phyloP scores from a whole-genome alignment of 2,329 filamentous ascomycete genomes.

The Chaetomiaceae sp. region DNA sequence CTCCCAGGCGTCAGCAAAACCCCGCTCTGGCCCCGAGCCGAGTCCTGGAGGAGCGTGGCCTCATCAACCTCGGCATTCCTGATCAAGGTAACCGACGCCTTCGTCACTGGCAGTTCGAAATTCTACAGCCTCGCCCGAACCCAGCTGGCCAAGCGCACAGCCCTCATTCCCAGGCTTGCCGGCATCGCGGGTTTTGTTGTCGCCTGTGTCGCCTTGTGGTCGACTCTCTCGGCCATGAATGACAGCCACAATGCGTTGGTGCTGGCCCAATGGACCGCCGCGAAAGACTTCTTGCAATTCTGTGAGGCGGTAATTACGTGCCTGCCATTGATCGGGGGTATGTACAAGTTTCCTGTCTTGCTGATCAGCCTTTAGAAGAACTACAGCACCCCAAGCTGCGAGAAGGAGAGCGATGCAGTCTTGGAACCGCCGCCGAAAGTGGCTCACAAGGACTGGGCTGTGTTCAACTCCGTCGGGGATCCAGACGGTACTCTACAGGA shows the following conservation, averaged over 20 bases:
- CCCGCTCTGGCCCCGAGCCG: too few species aligned
- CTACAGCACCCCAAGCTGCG: background rate
- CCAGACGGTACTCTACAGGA: too few species aligned
- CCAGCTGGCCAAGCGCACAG: background rate
- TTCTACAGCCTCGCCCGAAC: background rate
- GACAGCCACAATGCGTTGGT: background rate
- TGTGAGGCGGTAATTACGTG: slow-evolving; percentile 8
- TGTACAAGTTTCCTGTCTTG: background rate
- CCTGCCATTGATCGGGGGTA: too few species aligned
- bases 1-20: too few species aligned
- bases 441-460: background rate
- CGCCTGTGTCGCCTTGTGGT: slow-evolving; percentile 14
- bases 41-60: background rate
- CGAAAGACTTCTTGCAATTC: slow-evolving; percentile 9
- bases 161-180: background rate
- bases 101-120: background rate
- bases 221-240: background rate
- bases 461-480: too few species aligned
- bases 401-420: too few species aligned
- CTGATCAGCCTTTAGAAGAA: background rate
- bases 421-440: background rate
- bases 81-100: background rate
- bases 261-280: slow-evolving; percentile 10
- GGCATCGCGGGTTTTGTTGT: slow-evolving; percentile 2
- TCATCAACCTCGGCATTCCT: background rate